Conservation (phyloP, 2,329 filamentous ascomycete genomes). For the Phaeomoniella chlamydospora region DNA sequence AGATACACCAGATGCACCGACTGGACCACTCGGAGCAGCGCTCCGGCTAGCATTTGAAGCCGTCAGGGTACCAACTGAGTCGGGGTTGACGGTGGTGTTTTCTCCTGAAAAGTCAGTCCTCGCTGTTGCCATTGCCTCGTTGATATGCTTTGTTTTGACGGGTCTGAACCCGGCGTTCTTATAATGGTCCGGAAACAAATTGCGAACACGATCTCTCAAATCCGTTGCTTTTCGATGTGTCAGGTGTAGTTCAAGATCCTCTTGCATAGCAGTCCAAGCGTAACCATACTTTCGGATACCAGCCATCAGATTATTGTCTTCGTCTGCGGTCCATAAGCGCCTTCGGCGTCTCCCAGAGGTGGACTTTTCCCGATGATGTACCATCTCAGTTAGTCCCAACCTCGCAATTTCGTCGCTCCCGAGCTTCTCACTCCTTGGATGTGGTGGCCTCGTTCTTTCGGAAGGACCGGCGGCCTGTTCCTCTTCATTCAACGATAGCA, state of each 20-base stretch:
- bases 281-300: constrained; percentile 46
- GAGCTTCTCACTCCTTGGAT: constrained; percentile 10
- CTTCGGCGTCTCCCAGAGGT: constrained; percentile 32
- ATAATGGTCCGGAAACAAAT: constrained; percentile 43
- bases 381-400: constrained; percentile 4
- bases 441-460: constrained; percentile 8
- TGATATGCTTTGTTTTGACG: background rate
- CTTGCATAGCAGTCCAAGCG: constrained; percentile 44
- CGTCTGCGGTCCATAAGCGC: constrained; percentile 38
- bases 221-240: constrained; percentile 40
- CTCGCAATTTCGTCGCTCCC: background rate
- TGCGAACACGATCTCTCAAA: constrained; percentile 47
- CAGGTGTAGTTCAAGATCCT: constrained; percentile 38
- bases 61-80: background rate
- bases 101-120: background rate
- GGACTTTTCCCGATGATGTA: constrained; percentile 3
- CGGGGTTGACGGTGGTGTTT: background rate
- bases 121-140: background rate
- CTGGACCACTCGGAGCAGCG: background rate
- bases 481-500: background rate
- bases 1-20: background rate
- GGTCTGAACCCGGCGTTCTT: constrained; percentile 10
- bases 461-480: constrained; percentile 1
- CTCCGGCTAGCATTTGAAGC: background rate
- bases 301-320: constrained; percentile 43